Percentiles rank a stretch among this genome's conserved stretches.
phyloP scores from a whole-genome alignment of 805 yeast genomes.

The Kazachstania bromeliacearum region DNA sequence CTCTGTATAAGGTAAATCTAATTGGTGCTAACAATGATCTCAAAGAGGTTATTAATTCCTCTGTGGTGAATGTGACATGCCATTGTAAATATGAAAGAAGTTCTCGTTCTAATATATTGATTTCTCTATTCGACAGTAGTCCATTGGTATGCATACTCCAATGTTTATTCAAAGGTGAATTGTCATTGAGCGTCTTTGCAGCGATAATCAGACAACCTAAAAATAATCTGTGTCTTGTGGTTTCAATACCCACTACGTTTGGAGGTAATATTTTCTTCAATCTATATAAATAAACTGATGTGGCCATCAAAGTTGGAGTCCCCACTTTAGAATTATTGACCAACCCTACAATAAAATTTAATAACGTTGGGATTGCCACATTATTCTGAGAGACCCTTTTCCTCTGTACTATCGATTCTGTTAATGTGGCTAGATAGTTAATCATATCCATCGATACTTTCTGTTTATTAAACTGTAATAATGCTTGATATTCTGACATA shows the following conservation, averaged over 20 bases:
- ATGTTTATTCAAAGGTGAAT: constrained; percentile 90
- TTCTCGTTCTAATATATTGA: constrained; percentile 87
- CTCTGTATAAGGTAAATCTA: constrained; percentile 32
- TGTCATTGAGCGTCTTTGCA: constrained; percentile 91
- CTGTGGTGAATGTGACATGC: constrained; percentile 64
- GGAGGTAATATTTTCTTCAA: constrained; percentile 72
- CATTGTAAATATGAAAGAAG: constrained; percentile 74
- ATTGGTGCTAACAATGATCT: constrained; percentile 72
- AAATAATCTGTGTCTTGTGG: constrained; percentile 88
- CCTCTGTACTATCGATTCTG: constrained; percentile 23
- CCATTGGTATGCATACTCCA: constrained; percentile 94
- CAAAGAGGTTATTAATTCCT: constrained; percentile 59
- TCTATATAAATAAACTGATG: constrained; percentile 73
- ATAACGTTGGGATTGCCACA: constrained; percentile 36
- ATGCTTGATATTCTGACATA: constrained; percentile 25
- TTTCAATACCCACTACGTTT: constrained; percentile 80
- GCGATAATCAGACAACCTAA: constrained; percentile 81
- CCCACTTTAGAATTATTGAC: constrained; percentile 83
- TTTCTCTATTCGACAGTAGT: constrained; percentile 63
- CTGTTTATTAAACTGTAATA: constrained; percentile 20
- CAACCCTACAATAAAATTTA: constrained; percentile 59
- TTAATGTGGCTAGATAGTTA: constrained; percentile 17
- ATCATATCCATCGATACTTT: constrained; percentile 26
- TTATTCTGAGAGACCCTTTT: background rate
- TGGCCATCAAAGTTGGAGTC: constrained; percentile 90